Base-by-base conservation (phyloP, 176 grass and related monocot species). In the Secale cereale region DNA sequence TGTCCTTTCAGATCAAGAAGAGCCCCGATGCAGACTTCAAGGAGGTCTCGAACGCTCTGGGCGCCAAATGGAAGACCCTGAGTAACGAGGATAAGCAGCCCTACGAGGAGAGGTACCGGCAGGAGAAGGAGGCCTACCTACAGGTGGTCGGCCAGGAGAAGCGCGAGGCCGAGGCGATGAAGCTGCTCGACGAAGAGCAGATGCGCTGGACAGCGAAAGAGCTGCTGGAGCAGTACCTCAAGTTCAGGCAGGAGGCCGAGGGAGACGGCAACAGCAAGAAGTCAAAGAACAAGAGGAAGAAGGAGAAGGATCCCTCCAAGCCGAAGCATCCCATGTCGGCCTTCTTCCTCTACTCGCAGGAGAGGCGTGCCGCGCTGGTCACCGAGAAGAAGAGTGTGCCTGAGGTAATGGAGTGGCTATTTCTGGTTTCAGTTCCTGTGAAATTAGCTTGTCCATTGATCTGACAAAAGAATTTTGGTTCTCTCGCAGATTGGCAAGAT, bases 101-200 rank as follows among this genome's bases (percentile, higher is more conserved):
- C 0, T 99, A 96, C 36, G 93, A 99, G 85, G 93, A 99, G n/a
- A 85, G 85, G 63, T 99, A 99, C 86, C 86, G 80, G 16, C 74
- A 77, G 85, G 97, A 96, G 74, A 94, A 94, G 82, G 93, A 94
- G 54, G 97, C 82, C 8, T 99, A 99, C 78, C 82, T 96, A 70
- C 90, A 96, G 85, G 88, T 99, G 56, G 89, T 91, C 25, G 94
- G 90, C 5, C 85, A 94, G 84, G 91, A 99, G 87, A 96, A 92
- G 67, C 91, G 93, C 17, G 88, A 99, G 91, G 91, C 83, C 1
- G 91, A 96, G 79, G 97, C 93, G 10, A 94, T 96, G 91, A 99
- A 91, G 88, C 97, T 99, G 76, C 82, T 94, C 6, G 91, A 99
- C 81, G 97, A 92, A 54, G 93, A 99, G 74, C 91, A 96, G 70